Evolutionary conservation across 306 rosid genomes (phyloP).

Genomic region (Astragalus glycyphyllos): DNA sequence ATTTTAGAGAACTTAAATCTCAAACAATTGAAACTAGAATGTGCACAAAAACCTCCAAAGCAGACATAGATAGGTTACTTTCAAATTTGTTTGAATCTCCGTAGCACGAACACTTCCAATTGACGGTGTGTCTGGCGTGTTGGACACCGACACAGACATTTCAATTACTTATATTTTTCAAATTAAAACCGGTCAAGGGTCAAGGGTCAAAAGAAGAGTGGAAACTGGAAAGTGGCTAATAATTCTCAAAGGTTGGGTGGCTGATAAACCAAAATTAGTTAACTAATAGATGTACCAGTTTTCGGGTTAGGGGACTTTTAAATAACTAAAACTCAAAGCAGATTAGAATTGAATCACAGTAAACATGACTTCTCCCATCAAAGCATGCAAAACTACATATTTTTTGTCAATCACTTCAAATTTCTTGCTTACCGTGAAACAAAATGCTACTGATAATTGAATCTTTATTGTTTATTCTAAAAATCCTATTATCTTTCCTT

Average conservation of each 20-base stretch:
- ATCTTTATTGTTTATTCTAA: neutral
- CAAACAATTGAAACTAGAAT: constrained; percentile 13
- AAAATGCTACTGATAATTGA: neutral
- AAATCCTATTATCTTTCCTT: neutral
- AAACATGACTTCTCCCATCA: too few species aligned
- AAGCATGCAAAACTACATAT: neutral
- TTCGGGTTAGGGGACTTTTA: constrained; percentile 3
- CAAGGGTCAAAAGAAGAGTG: neutral
- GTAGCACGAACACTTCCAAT: too few species aligned
- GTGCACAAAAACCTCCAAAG: neutral
- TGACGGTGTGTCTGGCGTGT: too few species aligned
- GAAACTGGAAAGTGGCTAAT: neutral
- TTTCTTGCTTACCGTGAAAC: neutral
- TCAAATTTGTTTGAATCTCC: too few species aligned
- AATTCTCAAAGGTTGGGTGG: constrained; percentile 7
- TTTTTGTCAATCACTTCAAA: constrained; percentile 8
- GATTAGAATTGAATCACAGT: too few species aligned
- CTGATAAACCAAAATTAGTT: constrained; percentile 11
- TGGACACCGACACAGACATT: too few species aligned
- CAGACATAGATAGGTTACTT: neutral
- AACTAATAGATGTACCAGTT: constrained; percentile 15
- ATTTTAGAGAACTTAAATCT: constrained; percentile 9
- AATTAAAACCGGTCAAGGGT: too few species aligned
- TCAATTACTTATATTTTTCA: too few species aligned
- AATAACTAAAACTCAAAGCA: too few species aligned